Conservation (phyloP, 495 filamentous ascomycete species). For the Penicillium verhagenii region DNA sequence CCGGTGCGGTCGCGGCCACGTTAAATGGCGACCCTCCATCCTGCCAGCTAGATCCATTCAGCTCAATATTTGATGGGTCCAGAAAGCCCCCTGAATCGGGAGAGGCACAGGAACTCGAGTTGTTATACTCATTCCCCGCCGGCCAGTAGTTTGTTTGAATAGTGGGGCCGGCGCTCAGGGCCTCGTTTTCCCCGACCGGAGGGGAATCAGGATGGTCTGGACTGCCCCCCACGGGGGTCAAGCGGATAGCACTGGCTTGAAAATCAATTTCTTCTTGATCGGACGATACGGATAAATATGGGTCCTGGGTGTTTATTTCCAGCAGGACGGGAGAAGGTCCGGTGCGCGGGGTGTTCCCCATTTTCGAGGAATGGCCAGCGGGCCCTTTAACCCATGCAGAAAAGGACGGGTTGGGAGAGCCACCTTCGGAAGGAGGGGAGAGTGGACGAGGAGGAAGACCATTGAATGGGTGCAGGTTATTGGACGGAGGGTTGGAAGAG, state of each 20-base stretch:
- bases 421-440: conserved; percentile 20
- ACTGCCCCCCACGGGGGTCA: conserved; percentile 29
- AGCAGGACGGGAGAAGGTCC: conserved; percentile 22
- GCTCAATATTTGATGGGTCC: conserved; percentile 20
- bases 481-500: conserved; percentile 8
- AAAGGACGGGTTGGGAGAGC: conserved; percentile 7
- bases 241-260: conserved; percentile 33
- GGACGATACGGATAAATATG: conserved; percentile 39
- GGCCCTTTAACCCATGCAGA: conserved; percentile 13
- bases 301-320: conserved; percentile 29
- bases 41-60: conserved; percentile 12
- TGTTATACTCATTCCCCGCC: conserved; percentile 12
- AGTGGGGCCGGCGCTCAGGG: conserved; percentile 9
- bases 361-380: conserved; percentile 8
- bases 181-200: conserved; percentile 13
- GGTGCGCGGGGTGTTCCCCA: conserved; percentile 27
- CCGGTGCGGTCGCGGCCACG: not conserved
- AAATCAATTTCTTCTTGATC: conserved; percentile 43
- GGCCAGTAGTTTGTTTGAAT: conserved; percentile 15
- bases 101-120: conserved; percentile 11
- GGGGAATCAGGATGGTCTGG: conserved; percentile 18
- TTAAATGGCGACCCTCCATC: conserved; percentile 7
- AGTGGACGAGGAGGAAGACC: conserved; percentile 17
- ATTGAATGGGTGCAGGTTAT: conserved; percentile 13
- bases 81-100: conserved; percentile 10